Conservation (phyloP, 2,329 filamentous ascomycete species). For the Coleophoma crateriformis region DNA sequence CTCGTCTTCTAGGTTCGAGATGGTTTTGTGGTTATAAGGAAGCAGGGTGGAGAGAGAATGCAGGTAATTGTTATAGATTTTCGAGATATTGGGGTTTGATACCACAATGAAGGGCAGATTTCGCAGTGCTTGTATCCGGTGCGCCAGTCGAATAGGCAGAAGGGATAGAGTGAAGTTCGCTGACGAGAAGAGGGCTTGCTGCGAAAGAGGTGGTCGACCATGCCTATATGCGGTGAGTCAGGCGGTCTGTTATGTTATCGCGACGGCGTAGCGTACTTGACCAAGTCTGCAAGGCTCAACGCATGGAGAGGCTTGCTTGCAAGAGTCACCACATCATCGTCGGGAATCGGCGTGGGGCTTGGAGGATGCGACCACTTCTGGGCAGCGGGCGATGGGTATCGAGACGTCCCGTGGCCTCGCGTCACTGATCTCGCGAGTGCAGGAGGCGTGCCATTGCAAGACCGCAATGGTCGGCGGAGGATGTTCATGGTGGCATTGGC, state of each 20-base stretch:
- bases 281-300: conserved; percentile 80
- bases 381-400: conserved; percentile 23
- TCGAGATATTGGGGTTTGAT: conserved; percentile 90
- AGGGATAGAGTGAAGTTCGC: conserved; percentile 95
- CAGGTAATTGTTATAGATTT: conserved; percentile 94
- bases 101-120: conserved; percentile 97
- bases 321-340: conserved; percentile 74
- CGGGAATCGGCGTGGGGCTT: conserved; percentile 47
- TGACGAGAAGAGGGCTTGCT: conserved; percentile 75
- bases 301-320: conserved; percentile 74
- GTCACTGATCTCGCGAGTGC: background rate
- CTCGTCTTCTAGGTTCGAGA: conserved; percentile 78
- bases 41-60: conserved; percentile 88
- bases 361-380: conserved; percentile 36
- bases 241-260: background rate
- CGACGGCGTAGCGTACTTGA: conserved; percentile 57
- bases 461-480: conserved; percentile 33
- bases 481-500: conserved; percentile 42
- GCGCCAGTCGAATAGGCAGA: conserved; percentile 85
- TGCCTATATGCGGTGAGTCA: conserved; percentile 37
- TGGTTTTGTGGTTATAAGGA: conserved; percentile 57
- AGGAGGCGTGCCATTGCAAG: conserved; percentile 2
- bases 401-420: background rate
- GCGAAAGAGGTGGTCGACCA: conserved; percentile 79
- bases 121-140: conserved; percentile 86